Evolutionary conservation across 2,329 filamentous ascomycete genomes (phyloP), one percentile per base, ranked within the genome.

Genomic region (Beauveria australis): DNA sequence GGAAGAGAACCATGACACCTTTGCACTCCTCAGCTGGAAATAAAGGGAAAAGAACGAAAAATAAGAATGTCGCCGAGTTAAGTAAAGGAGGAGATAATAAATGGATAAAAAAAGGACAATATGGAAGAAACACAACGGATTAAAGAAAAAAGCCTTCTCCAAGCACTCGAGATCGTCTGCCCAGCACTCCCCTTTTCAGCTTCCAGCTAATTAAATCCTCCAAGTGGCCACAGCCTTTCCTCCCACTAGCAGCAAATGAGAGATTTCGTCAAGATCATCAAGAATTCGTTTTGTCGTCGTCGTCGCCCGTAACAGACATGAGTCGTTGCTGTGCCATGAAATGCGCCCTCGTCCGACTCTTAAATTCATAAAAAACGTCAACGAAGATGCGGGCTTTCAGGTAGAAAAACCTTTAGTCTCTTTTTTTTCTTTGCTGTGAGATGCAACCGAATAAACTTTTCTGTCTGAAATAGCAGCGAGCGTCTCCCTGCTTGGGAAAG

Each of bases 391-490:
- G 28, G 28, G 49, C 57, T 30, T 53, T 28, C 30, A 22, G 10
- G 22, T 19, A 12, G 22, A 53, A 46, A 37, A 46, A 59, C 9
- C 47, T 47, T 53, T 53, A 53, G 49, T 59, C 57, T 59, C 48
- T 59, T 53, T 59, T 59, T 56, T 56, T 48, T 58, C 47, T 48
- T 46, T 33, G 40, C 46, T 44, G 33, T 53, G 48, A 53, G 49
- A 59, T 59, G 49, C 57, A 59, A 59, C 56, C 56, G 46, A 60
- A 60, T 41, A 60, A 60, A 54, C 43, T 60, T 60, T 60, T 54
- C 53, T 54, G 51, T 54, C 51, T 60, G 58, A 54, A 60, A 59
- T 59, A 60, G 58, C 58, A 60, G 58, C 43, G 53, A 52, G 49
- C 58, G 30, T 41, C 51, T 43, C 40, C 51, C 30, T 54, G 30